Evolutionary conservation across 2,329 filamentous ascomycete species (phyloP), one percentile per base, ranked within the genome.

Genomic region (Lachnellula occidentalis): DNA sequence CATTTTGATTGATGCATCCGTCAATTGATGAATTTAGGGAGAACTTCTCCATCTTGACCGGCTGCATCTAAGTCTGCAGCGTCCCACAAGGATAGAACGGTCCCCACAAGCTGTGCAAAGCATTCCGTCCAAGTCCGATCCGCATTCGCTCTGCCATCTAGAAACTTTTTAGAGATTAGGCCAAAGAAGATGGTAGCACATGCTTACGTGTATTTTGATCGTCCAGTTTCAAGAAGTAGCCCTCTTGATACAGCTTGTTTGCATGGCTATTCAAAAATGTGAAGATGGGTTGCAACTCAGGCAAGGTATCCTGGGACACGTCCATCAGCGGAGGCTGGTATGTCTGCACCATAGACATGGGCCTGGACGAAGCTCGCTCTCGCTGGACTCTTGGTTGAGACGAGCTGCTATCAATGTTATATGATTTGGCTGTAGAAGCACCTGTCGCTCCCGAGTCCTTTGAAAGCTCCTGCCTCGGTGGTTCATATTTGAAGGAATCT

Each of bases 1-100:
- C 91, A 97, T 96, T 72, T 95, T 96, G 64, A 99, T 91, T 0
- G 94, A 96, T 19, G 94, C 94, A 78, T 99, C 94, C 6, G 94
- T 95, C 56, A 99, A 68, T 99, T 99, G 71, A 99, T 92, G 70
- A 96, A 99, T 49, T 89, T 94, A 34, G 91, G 90, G 42, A 92
- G 76, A 47, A 95, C 88, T 67, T 95, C 89, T 61, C 86, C 88
- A 65, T 94, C 84, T 64, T 90, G 86, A 36, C 89, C 90, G 12
- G 90, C 92, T 39, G 84, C 85, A 73, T 99, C 94, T 55, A 97
- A 79, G 69, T 94, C 91, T 60, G 88, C 85, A 22, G 92, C 92
- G 72, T 99, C 92, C 94, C 94, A 99, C 48, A 97, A 76, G 6
- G 94, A 96, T 54, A 99, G 75, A 15, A 97, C 90, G 1, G 94